These are phyloP conservation scores for Backusella australiensis DNA, from an alignment of 192 early-diverging fungal species.

Conservation along the genomic window DNA sequence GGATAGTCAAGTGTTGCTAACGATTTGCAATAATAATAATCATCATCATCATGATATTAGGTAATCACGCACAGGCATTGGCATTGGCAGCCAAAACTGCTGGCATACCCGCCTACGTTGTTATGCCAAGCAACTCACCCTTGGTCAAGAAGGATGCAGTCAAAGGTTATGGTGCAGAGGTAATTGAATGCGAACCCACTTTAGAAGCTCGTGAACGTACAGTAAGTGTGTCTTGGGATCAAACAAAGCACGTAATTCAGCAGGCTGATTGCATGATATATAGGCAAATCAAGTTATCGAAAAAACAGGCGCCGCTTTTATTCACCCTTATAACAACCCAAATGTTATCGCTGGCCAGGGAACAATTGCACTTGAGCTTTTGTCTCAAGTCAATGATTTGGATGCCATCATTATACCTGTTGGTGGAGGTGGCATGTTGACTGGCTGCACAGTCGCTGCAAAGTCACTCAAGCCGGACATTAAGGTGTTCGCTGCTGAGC, in stretches of 20 bases:
- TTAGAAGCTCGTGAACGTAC: constrained; percentile 39
- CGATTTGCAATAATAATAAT: background rate
- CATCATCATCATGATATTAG: background rate
- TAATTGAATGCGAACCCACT: constrained; percentile 48
- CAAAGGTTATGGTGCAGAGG: constrained; percentile 47
- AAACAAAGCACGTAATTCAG: background rate
- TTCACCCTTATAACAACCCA: constrained; percentile 52
- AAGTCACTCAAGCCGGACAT: constrained; percentile 33
- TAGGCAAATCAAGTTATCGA: constrained; percentile 23
- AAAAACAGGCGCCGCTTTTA: constrained; percentile 46
- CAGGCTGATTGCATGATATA: background rate
- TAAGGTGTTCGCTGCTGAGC: constrained; percentile 53
- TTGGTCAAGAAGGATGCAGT: constrained; percentile 48
- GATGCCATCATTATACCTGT: constrained; percentile 54
- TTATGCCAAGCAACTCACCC: constrained; percentile 51
- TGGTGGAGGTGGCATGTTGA: constrained; percentile 55
- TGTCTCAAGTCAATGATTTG: constrained; percentile 44
- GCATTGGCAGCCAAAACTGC: constrained; percentile 48
- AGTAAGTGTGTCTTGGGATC: constrained; percentile 13
- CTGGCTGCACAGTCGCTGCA: constrained; percentile 45
- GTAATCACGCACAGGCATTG: constrained; percentile 55
- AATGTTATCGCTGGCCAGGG: constrained; percentile 58
- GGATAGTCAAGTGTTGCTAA: background rate
- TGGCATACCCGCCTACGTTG: constrained; percentile 44
- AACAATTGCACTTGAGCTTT: constrained; percentile 49